Conservation (phyloP, 2,329 filamentous ascomycete genomes). For the Cladosporium oxysporum region DNA sequence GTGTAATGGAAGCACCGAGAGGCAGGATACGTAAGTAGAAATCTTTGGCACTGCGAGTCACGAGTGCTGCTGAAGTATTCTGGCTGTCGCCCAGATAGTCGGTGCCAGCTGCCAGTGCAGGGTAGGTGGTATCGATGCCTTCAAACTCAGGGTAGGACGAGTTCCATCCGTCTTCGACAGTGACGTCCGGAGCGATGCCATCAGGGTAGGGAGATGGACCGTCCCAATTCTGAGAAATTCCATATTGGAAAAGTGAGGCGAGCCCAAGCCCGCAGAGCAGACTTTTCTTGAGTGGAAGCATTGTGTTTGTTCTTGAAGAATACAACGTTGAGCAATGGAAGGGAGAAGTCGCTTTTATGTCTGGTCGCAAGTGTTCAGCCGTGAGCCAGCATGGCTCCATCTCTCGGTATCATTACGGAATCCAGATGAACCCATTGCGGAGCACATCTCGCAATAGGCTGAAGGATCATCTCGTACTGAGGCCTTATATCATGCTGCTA, state of each 20-base stretch:
- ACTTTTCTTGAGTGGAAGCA: neutral
- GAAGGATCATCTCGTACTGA: no score
- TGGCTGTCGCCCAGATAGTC: neutral
- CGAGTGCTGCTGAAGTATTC: neutral
- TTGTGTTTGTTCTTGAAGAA: no score
- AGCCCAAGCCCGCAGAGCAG: conserved; percentile 1
- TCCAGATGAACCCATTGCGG: no score
- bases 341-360: no score
- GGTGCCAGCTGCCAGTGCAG: neutral
- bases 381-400: no score
- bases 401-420: no score
- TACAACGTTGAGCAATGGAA: no score
- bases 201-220: neutral
- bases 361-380: no score
- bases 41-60: neutral
- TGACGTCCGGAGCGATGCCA: neutral
- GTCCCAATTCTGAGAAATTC: neutral
- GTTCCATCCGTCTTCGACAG: neutral
- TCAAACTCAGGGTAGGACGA: neutral
- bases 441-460: no score
- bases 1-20: conserved; percentile 3
- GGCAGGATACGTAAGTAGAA: conserved; percentile 5
- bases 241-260: neutral
- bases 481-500: no score
- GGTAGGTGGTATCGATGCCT: neutral